Evolutionary conservation across 2,329 filamentous ascomycete genomes (phyloP), one percentile per base, ranked within the genome.

Genomic region (Drechslera avenae): DNA sequence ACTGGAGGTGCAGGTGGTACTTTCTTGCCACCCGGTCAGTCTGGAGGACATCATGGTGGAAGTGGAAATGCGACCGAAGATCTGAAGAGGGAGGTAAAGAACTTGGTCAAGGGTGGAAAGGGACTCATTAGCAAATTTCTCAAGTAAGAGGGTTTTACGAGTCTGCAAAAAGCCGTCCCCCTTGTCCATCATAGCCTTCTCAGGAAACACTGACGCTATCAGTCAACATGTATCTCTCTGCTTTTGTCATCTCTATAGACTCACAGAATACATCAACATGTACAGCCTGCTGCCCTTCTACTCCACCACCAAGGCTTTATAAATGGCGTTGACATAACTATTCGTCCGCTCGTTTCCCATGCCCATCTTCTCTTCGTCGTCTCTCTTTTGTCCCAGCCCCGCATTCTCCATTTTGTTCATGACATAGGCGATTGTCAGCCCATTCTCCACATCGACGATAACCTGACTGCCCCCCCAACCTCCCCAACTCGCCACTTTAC

Each of bases 101-200:
- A 59, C 19, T 18, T 66, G 21, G 36, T 65, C 5, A 62, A 61
- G 23, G 54, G 58, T 14, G 62, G 61, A 4, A 68, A 64, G 37
- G 66, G 59, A 13, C 19, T 64, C 31, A 50, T 69, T 13, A 59
- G 51, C 35, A 69, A 67, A 54, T 65, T 69, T 30, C 50, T 66
- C 31, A 67, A 69, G 58, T 67, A 57, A n/a, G 17, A 23, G 21
- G 5, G 21, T 8, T 23, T 3, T 26, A 8, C 3, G 14, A 16
- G 21, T 6, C 17, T 7, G 3, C 13, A 5, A 18, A 14, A 18
- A n/a, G n/a, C n/a, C n/a, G n/a, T n/a, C n/a, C 4, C 9, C 6
- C 9, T 8, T 23, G 21, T 8, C 7, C 21, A 23, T 23, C 6
- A 23, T 23, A 5, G 21, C 5, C 9, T 2, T 23, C 21, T 23